A percentile compares a stretch with the other conserved stretches of the same genome.
These are phyloP conservation scores for Fusarium ramigenum DNA, from an alignment of 2,329 filamentous ascomycete genomes.

Conservation along the genomic window DNA sequence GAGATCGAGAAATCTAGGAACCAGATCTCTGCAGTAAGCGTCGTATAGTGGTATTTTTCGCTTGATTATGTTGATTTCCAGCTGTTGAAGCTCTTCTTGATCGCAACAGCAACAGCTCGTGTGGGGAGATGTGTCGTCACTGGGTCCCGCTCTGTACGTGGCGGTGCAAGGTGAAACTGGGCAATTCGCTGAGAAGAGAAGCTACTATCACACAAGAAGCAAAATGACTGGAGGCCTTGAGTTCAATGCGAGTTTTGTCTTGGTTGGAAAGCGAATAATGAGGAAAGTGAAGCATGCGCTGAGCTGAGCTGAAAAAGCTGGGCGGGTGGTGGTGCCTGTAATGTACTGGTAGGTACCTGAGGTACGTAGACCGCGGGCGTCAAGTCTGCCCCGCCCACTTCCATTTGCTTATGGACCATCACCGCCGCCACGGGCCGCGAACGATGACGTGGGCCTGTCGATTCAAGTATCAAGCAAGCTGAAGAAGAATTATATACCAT, in stretches of 20 bases:
- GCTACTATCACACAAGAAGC: background rate
- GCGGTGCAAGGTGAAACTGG: conserved; percentile 23
- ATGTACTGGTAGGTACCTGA: background rate
- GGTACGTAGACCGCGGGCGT: background rate
- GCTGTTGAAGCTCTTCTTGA: conserved; percentile 9
- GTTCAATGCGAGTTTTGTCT: background rate
- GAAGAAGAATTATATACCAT: background rate
- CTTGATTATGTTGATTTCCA: background rate
- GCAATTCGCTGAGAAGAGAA: conserved; percentile 12
- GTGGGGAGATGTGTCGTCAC: conserved; percentile 42
- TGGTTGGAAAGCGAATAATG: conserved; percentile 2
- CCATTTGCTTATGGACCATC: conserved; percentile 21
- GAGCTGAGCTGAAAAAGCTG: conserved; percentile 22
- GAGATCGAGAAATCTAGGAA: background rate
- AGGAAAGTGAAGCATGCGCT: conserved; percentile 20
- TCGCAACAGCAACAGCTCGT: conserved; percentile 15
- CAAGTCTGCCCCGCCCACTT: conserved; percentile 24
- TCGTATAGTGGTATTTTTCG: background rate
- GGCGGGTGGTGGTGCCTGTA: background rate
- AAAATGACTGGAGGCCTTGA: background rate
- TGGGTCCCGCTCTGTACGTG: conserved; percentile 34
- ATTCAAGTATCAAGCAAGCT: background rate
- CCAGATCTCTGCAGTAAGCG: background rate
- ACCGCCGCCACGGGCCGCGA: conserved; percentile 37
- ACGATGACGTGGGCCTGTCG: conserved; percentile 40